Conservation (phyloP, 352 stramenopile species). For the Aphanomyces invadans region DNA sequence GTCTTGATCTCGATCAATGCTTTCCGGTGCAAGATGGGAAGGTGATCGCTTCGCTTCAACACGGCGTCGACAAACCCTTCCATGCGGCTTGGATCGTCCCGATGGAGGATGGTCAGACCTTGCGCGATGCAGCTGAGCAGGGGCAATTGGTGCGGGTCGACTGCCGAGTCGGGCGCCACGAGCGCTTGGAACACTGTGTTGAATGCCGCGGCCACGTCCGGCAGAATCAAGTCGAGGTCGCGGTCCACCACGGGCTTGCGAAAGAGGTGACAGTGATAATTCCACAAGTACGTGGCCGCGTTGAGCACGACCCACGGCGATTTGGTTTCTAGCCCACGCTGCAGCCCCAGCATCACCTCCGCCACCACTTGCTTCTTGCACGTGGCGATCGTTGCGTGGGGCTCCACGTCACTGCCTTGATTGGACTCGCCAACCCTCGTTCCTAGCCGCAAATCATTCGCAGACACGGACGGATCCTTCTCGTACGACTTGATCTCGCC, state of each 20-base stretch:
- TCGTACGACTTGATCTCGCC: slow-evolving; percentile 35
- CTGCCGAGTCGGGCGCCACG: slow-evolving; percentile 26
- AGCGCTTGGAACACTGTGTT: slow-evolving; percentile 45
- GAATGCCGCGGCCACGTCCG: slow-evolving; percentile 55
- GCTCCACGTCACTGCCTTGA: neutral
- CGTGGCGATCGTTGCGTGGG: slow-evolving; percentile 11
- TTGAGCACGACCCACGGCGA: slow-evolving; percentile 68
- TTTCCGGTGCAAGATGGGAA: slow-evolving; percentile 43
- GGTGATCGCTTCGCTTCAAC: slow-evolving; percentile 33
- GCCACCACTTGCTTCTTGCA: slow-evolving; percentile 32
- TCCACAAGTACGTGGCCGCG: slow-evolving; percentile 82
- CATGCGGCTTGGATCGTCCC: slow-evolving; percentile 45
- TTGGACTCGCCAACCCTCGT: neutral
- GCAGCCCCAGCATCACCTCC: slow-evolving; percentile 29
- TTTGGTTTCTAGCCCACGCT: slow-evolving; percentile 23
- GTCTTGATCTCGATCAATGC: slow-evolving; percentile 61
- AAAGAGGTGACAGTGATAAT: slow-evolving; percentile 87
- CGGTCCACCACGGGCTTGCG: slow-evolving; percentile 30
- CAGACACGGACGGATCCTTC: slow-evolving; percentile 40
- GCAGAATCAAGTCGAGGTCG: slow-evolving; percentile 41
- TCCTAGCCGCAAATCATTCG: slow-evolving; percentile 30
- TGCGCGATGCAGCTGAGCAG: slow-evolving; percentile 43
- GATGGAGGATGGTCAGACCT: slow-evolving; percentile 44
- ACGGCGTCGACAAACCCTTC: slow-evolving; percentile 41
- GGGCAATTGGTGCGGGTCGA: slow-evolving; percentile 30